Percentiles rank a stretch among this genome's conserved stretches.
Evolutionary conservation across 164 flowering plant genomes (phyloP).

Genomic region (Sextonia rubra): DNA sequence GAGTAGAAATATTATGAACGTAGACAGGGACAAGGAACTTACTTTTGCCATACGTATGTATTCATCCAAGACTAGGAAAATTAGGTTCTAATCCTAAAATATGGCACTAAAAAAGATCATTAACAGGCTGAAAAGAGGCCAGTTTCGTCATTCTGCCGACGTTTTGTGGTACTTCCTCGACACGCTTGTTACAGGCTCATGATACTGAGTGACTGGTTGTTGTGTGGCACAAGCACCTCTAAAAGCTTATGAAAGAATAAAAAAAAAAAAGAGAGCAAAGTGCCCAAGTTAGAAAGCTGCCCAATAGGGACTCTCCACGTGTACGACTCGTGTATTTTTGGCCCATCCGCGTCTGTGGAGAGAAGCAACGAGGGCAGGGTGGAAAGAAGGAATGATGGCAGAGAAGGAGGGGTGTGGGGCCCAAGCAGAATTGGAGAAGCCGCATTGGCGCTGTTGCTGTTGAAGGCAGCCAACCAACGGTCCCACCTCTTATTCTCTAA

Average conservation of each 20-base stretch:
- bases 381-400: conserved; percentile 22
- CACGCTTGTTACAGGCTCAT: conserved; percentile 11
- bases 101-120: not conserved
- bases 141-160: not conserved
- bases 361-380: conserved; percentile 2
- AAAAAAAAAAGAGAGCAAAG: not conserved
- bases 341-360: not conserved
- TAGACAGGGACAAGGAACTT: too few species aligned
- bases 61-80: too few species aligned
- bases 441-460: conserved; percentile 38
- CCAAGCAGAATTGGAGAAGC: conserved; percentile 38
- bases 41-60: too few species aligned
- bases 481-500: conserved; percentile 18
- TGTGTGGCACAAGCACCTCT: not conserved
- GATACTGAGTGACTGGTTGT: not conserved
- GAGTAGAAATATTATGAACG: too few species aligned
- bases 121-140: not conserved
- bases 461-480: conserved; percentile 25
- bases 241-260: not conserved
- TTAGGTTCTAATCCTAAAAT: too few species aligned
- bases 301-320: conserved; percentile 1
- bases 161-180: not conserved
- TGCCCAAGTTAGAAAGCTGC: not conserved
- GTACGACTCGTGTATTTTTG: not conserved
- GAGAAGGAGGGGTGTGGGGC: conserved; percentile 24